Conservation (phyloP, 2,329 filamentous ascomycete genomes). For the Tolypocladium guangdongense region DNA sequence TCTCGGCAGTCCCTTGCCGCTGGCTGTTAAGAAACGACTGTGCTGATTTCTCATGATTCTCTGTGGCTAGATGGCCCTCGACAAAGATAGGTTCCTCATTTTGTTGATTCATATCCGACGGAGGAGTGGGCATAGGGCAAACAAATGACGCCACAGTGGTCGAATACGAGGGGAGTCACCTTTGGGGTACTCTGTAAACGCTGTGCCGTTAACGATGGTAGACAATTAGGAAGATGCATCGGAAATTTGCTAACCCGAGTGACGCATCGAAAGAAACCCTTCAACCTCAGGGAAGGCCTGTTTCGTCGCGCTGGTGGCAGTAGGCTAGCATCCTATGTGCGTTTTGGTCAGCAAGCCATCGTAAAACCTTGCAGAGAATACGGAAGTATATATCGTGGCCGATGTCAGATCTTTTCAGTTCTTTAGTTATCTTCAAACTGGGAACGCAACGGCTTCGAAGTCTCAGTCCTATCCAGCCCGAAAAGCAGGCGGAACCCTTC, state of each 20-base stretch:
- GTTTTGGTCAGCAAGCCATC: not conserved
- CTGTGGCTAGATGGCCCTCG: not conserved
- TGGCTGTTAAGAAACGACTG: not conserved
- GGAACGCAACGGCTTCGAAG: conserved; percentile 38
- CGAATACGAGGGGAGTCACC: not conserved
- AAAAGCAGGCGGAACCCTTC: conserved; percentile 4
- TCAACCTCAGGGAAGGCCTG: not conserved
- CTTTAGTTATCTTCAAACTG: conserved; percentile 38
- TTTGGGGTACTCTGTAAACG: not conserved
- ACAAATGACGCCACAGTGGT: not conserved
- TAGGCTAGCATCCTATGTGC: not conserved
- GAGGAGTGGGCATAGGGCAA: not conserved
- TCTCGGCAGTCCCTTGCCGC: not conserved
- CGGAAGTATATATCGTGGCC: conserved; percentile 2
- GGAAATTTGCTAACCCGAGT: not conserved
- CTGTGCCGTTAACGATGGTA: not conserved
- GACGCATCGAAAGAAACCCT: not conserved
- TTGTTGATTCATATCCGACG: not conserved
- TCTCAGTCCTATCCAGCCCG: conserved; percentile 1
- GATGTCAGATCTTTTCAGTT: conserved; percentile 71
- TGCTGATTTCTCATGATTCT: not conserved
- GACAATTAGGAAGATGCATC: not conserved
- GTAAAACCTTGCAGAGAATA: not conserved
- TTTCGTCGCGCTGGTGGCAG: not conserved
- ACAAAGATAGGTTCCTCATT: not conserved